A percentile compares a stretch with the other conserved stretches of the same genome.
Conservation (phyloP, 352 stramenopile genomes). For the Phytophthora megakarya region DNA sequence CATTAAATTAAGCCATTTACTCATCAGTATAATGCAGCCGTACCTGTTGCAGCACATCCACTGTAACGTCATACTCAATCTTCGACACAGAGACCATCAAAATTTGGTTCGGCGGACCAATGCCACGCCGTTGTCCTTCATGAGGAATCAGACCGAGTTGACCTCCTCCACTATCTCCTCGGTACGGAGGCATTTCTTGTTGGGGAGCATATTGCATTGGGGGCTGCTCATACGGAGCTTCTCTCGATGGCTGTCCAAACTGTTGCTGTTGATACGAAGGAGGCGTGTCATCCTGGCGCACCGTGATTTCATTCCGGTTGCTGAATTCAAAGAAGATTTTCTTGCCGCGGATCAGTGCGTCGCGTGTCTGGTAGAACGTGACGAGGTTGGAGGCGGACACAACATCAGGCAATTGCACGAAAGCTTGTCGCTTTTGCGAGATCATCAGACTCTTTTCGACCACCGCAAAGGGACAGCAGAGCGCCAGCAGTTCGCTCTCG, state of each 20-base stretch:
- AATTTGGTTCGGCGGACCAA: slow-evolving; percentile 62
- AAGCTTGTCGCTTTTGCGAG: slow-evolving; percentile 74
- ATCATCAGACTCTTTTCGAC: slow-evolving; percentile 84
- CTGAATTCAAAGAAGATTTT: slow-evolving; percentile 84
- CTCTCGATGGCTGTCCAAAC: slow-evolving; percentile 12
- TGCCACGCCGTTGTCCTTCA: slow-evolving; percentile 39
- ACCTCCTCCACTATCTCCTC: slow-evolving; percentile 26
- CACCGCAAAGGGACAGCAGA: slow-evolving; percentile 81
- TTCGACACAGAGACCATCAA: slow-evolving; percentile 82
- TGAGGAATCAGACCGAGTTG: slow-evolving; percentile 25
- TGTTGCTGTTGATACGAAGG: slow-evolving; percentile 34
- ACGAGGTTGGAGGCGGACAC: slow-evolving; percentile 72
- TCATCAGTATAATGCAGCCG: not conserved
- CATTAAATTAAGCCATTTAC: not conserved
- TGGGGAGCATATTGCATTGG: slow-evolving; percentile 28
- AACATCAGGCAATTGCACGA: slow-evolving; percentile 79
- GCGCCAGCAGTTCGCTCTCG: slow-evolving; percentile 80
- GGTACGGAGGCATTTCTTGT: slow-evolving; percentile 23
- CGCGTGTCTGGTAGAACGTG: slow-evolving; percentile 75
- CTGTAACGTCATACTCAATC: slow-evolving; percentile 85
- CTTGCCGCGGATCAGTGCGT: slow-evolving; percentile 77
- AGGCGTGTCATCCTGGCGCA: slow-evolving; percentile 33
- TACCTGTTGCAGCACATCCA: slow-evolving; percentile 80
- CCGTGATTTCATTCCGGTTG: slow-evolving; percentile 67
- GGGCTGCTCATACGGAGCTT: slow-evolving; percentile 29